Evolutionary conservation across 2,329 filamentous ascomycete species (phyloP).

Genomic region (Trichophyton verrucosum): DNA sequence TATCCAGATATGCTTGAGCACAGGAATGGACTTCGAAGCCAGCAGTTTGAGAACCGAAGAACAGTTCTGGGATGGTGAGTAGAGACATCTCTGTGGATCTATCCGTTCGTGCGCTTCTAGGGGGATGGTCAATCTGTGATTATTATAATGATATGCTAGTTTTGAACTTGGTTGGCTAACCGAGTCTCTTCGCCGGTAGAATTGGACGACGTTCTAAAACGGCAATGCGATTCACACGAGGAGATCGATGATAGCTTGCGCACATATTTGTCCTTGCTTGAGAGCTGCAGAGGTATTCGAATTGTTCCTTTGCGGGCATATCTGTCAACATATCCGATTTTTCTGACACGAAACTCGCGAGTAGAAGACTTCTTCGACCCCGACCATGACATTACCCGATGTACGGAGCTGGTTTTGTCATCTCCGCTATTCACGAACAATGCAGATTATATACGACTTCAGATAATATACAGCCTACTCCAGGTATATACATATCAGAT

Average conservation of each 20-base stretch:
- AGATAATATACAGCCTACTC: conserved; percentile 82
- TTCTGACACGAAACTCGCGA: conserved; percentile 2
- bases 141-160: neutral
- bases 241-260: conserved; percentile 76
- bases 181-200: conserved; percentile 34
- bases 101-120: too few relatives aligned
- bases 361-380: conserved; percentile 57
- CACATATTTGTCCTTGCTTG: conserved; percentile 67
- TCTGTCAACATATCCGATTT: neutral
- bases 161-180: conserved; percentile 1
- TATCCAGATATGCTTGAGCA: conserved; percentile 10
- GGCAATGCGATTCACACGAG: conserved; percentile 48
- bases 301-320: neutral
- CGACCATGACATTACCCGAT: conserved; percentile 68
- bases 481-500: conserved; percentile 36
- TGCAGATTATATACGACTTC: conserved; percentile 75
- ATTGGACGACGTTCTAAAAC: conserved; percentile 53
- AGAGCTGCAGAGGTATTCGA: conserved; percentile 51
- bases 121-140: conserved; percentile 5
- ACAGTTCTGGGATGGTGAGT: conserved; percentile 75
- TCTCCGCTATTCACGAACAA: conserved; percentile 63
- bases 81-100: conserved; percentile 14
- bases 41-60: conserved; percentile 64
- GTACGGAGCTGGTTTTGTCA: conserved; percentile 64
- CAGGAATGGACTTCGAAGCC: conserved; percentile 55